Evolutionary conservation across 768 basidiomycete species (phyloP).

Genomic region (Lactarius evosmus): DNA sequence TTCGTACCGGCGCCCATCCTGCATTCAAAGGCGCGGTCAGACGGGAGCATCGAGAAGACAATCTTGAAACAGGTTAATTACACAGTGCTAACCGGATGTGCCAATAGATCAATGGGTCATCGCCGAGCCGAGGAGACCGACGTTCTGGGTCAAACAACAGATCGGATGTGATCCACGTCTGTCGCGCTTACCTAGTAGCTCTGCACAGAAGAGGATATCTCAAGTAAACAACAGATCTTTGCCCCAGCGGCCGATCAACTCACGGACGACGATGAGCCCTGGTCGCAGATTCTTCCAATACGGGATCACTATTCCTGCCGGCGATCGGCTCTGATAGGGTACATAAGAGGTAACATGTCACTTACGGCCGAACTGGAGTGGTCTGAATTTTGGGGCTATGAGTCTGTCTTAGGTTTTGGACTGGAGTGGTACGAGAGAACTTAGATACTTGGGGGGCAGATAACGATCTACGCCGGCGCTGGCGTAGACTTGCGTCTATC

Average conservation of each 20-base stretch:
- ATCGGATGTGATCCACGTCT: background rate
- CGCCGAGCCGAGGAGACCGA: background rate
- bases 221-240: background rate
- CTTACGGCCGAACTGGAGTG: background rate
- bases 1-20: background rate
- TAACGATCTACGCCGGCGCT: background rate
- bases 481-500: background rate
- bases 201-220: background rate
- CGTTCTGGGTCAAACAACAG: background rate
- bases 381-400: background rate
- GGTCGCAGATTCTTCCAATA: background rate
- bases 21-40: background rate
- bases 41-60: background rate
- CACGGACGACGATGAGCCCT: background rate
- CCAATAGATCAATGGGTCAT: background rate
- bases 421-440: background rate
- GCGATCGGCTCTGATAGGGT: background rate
- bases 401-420: background rate
- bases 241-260: background rate
- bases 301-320: background rate
- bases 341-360: background rate
- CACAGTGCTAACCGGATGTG: background rate
- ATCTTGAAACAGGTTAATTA: background rate
- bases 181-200: background rate
- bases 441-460: background rate